Conservation (phyloP, 148 eudicot genomes). For the Gaultheria prostrata region DNA sequence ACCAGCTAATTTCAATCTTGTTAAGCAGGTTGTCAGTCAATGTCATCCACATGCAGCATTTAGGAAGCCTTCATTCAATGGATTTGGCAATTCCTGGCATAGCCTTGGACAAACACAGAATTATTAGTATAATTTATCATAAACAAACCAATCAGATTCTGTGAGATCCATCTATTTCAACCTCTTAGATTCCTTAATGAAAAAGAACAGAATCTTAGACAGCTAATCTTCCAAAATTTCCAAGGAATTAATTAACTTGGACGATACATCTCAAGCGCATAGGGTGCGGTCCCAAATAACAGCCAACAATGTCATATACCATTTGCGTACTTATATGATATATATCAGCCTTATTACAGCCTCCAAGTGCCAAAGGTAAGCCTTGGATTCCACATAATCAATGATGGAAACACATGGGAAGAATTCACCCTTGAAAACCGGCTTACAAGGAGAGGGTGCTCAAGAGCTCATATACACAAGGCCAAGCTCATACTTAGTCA, state of each 20-base stretch:
- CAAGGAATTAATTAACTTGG: not conserved
- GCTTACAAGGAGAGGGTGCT: no score
- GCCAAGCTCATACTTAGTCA: no score
- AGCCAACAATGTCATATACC: not conserved
- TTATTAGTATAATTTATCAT: not conserved
- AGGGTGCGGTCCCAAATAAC: not conserved
- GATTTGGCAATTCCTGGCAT: constrained; percentile 1
- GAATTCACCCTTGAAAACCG: not conserved
- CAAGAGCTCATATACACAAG: no score
- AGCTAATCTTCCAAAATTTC: constrained; percentile 8
- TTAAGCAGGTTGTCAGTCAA: constrained; percentile 1
- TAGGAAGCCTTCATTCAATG: constrained; percentile 13
- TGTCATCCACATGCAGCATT: not conserved
- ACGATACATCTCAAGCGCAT: no score
- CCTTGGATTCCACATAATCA: not conserved
- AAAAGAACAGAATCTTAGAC: not conserved
- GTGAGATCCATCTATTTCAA: not conserved
- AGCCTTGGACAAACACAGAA: not conserved
- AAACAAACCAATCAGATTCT: not conserved
- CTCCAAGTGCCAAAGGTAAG: not conserved
- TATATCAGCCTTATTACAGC: not conserved
- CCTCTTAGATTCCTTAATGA: not conserved
- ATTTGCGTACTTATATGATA: not conserved
- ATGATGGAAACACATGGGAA: not conserved
- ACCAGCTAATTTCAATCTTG: not conserved